Conservation (phyloP, 208 protist genomes). For the Trypanosoma grayi region DNA sequence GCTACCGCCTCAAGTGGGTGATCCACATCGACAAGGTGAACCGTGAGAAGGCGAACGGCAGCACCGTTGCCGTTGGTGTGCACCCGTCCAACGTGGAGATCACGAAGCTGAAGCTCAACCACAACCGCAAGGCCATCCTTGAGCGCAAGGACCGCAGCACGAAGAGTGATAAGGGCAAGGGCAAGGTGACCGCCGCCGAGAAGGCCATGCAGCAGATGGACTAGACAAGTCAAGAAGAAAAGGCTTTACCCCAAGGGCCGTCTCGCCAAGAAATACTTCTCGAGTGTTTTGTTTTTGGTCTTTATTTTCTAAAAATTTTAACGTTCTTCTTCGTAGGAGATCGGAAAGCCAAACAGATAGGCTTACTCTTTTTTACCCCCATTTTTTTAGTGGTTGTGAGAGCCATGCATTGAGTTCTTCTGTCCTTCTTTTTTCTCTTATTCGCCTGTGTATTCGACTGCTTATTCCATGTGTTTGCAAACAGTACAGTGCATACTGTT, state of each 20-base stretch:
- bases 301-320: background rate
- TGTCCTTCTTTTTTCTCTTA: background rate
- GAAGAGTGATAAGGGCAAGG: slow-evolving; percentile 91
- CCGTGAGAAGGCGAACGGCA: slow-evolving; percentile 96
- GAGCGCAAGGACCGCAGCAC: slow-evolving; percentile 90
- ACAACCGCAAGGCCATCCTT: slow-evolving; percentile 97
- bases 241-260: too few relatives aligned
- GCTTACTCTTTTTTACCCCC: too few relatives aligned
- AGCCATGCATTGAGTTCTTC: slow-evolving; percentile 6
- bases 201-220: slow-evolving; percentile 94
- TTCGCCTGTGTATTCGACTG: background rate
- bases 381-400: too few relatives aligned
- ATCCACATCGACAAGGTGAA: slow-evolving; percentile 99
- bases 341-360: too few relatives aligned
- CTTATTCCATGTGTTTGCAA: background rate
- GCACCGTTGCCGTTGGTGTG: slow-evolving; percentile 94
- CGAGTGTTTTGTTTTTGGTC: slow-evolving; percentile 20
- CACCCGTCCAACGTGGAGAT: slow-evolving; percentile 99
- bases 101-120: slow-evolving; percentile 99
- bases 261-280: slow-evolving; percentile 21
- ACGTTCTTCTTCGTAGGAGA: too few relatives aligned
- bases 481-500: too few relatives aligned
- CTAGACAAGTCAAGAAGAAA: slow-evolving; percentile 36
- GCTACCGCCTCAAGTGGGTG: slow-evolving; percentile 99
- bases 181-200: slow-evolving; percentile 87